phyloP scores from a whole-genome alignment of 1,284 basidiomycete species.

The Irpex sp. region DNA sequence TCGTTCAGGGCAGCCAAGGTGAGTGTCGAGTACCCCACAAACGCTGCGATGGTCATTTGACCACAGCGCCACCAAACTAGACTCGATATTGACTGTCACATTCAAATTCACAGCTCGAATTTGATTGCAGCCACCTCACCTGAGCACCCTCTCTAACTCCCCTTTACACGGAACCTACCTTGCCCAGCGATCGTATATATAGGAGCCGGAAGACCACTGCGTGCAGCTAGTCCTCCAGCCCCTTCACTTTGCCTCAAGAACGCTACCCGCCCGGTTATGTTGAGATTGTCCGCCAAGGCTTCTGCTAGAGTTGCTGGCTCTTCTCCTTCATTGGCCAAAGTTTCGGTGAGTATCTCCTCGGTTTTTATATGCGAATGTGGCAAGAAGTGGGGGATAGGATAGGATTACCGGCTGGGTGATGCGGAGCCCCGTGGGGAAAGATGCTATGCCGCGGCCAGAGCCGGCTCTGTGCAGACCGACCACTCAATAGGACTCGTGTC shows the following conservation, averaged over 20 bases:
- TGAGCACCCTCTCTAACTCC: conserved; percentile 11
- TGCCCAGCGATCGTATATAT: background rate
- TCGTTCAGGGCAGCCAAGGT: background rate
- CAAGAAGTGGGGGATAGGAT: background rate
- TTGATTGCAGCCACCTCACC: conserved; percentile 1
- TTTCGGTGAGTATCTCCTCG: conserved; percentile 13
- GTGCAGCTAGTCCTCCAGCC: conserved; percentile 3
- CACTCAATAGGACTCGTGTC: background rate
- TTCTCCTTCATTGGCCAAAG: conserved; percentile 6
- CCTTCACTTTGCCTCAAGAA: background rate
- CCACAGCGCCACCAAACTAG: background rate
- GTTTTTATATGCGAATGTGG: background rate
- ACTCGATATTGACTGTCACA: conserved; percentile 11
- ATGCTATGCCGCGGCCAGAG: background rate
- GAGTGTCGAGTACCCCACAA: background rate
- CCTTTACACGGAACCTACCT: conserved; percentile 2
- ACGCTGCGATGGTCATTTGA: background rate
- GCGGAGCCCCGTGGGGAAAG: conserved; percentile 1
- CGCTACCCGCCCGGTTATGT: conserved; percentile 10
- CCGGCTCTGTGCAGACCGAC: no score
- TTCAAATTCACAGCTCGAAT: conserved; percentile 8
- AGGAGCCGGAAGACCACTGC: background rate
- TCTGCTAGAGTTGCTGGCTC: conserved; percentile 11
- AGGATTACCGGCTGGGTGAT: background rate
- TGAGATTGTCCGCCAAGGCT: conserved; percentile 12